Base-by-base conservation (phyloP, 495 filamentous ascomycete species). In the Aspergillus taichungensis region DNA sequence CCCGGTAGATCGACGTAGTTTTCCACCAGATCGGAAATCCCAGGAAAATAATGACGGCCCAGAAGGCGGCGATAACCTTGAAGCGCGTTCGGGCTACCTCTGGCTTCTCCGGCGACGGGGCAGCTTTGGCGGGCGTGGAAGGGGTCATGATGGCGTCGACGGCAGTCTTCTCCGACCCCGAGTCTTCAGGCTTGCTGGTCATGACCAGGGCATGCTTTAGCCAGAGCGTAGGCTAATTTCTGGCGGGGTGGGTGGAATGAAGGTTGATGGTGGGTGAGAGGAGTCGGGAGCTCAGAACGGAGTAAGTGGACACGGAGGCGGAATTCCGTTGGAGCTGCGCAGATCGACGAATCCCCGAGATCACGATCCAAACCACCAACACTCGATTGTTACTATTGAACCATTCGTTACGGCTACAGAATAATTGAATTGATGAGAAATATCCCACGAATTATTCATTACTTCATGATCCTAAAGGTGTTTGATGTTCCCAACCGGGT, bases 11-110 rank as follows among this genome's bases (percentile, higher is more conserved):
- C 0, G 87, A 83, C 1, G 94, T 97, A n/a, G 92, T 97, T 61
- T 82, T 80, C 80, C 87, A 88, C 92, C 92, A 98, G 80, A 95
- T 83, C 52, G 92, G 92, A 48, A 97, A 65, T 12, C 92, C 94
- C 12, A 97, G 70, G 30, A 84, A 77, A 18, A 94, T 59, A 9
- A 94, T 87, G 11, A 95, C 80, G 13, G 77, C 70, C 94, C 92
- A 97, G 56, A 97, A 97, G 6, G 92, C 89, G 40, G 85, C 63
- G 53, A 98, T 82, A 37, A 97, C 84, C 43, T 67, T 72, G 42
- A 76, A 75, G 40, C 90, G 82, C 35, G 77, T 74, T 55, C 75
- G 76, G 13, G 86, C 68, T 41, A 81, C 80, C 47, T 82, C 78
- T 33, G 74, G 63, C 42, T 78, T 81, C 64, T 95, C 90, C 38